Percentiles rank a stretch among this genome's conserved stretches.
phyloP scores from a whole-genome alignment of 78 protist genomes.

The Diacronema lutheri region DNA sequence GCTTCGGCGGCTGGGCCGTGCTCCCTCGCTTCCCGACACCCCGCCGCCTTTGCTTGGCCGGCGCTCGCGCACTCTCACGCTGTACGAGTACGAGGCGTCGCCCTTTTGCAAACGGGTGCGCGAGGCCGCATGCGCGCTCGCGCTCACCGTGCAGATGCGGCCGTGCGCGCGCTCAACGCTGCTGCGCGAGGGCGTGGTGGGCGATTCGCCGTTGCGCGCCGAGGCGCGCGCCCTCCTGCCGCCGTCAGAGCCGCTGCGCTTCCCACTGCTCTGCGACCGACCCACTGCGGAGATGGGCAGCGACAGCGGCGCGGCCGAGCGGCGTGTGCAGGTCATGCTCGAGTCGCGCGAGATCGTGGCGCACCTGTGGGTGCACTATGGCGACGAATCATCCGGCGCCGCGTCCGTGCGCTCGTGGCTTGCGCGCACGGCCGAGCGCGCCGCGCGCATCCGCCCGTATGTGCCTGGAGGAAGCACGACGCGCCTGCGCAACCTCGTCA shows the following conservation, averaged over 20 bases:
- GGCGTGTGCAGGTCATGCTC: no score
- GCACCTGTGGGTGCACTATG: not conserved
- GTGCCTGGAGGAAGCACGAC: not conserved
- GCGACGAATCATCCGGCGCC: not conserved
- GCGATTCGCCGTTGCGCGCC: not conserved
- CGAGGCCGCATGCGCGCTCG: not conserved
- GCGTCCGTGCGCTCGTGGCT: no score
- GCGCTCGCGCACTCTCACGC: not conserved
- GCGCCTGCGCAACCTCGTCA: not conserved
- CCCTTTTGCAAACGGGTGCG: slow-evolving; percentile 14
- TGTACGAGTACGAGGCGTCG: slow-evolving; percentile 12
- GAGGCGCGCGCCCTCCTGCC: not conserved
- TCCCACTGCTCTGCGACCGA: slow-evolving; percentile 6
- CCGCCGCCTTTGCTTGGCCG: no score
- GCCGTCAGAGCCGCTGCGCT: not conserved
- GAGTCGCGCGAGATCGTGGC: not conserved
- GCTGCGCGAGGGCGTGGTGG: not conserved
- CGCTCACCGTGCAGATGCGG: not conserved
- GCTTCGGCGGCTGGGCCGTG: no score
- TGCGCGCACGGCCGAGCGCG: no score
- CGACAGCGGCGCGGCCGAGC: not conserved
- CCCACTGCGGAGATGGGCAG: not conserved
- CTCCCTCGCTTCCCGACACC: no score
- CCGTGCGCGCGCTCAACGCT: slow-evolving; percentile 12
- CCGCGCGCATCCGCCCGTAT: not conserved